Conservation (phyloP, 208 protist species). For the Acanthamoeba royreba region DNA sequence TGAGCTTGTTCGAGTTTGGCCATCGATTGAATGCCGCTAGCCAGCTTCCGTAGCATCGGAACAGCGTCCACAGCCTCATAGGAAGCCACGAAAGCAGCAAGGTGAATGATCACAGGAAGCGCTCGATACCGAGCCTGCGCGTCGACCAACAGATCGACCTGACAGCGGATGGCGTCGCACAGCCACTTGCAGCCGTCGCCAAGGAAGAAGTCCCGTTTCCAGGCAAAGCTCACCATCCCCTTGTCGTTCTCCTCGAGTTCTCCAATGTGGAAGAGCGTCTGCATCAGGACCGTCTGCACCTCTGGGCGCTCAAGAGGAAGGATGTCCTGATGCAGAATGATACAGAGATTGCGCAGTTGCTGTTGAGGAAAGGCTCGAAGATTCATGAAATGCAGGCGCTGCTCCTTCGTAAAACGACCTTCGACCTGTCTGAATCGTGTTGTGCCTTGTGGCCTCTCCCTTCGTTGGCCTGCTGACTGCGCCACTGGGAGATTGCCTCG, state of each 20-base stretch:
- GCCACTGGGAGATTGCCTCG: neutral
- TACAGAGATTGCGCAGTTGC: neutral
- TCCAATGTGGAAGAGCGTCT: neutral
- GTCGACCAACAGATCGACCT: neutral
- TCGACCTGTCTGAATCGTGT: too few species aligned
- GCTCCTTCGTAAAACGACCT: neutral
- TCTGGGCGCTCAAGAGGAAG: neutral
- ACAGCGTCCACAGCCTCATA: neutral
- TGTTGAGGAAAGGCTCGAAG: neutral
- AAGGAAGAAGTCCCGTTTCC: neutral
- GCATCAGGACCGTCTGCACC: neutral
- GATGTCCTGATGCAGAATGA: neutral
- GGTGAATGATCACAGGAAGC: neutral
- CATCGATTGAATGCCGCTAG: neutral
- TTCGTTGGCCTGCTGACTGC: neutral
- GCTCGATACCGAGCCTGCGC: neutral
- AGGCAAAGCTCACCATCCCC: neutral
- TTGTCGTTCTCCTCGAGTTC: neutral
- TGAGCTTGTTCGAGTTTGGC: neutral
- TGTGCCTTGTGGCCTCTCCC: too few species aligned
- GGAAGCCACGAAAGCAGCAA: neutral
- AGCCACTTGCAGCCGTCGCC: neutral
- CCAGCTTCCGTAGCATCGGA: neutral
- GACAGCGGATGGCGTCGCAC: neutral
- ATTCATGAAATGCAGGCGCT: neutral